These are phyloP conservation scores for Chaetomidium leptoderma DNA, from an alignment of 495 filamentous ascomycete genomes.

Conservation along the genomic window DNA sequence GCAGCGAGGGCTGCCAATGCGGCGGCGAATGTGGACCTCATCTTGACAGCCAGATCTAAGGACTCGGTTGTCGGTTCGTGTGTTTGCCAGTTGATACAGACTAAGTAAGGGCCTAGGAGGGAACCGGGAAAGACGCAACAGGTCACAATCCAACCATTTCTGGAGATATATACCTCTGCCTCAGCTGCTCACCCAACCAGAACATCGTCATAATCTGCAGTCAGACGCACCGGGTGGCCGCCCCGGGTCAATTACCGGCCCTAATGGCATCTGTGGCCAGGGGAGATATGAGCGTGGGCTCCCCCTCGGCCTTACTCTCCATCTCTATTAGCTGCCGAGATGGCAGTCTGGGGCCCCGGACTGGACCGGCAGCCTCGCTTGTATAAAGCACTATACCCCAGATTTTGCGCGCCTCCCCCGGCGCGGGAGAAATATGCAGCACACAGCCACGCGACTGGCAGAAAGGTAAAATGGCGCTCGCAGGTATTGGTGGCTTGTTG, in stretches of 20 bases:
- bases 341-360: slow-evolving; percentile 9
- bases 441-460: slow-evolving; percentile 8
- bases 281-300: neutral
- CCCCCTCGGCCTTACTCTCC: slow-evolving; percentile 1
- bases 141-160: neutral
- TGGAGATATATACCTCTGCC: neutral
- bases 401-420: slow-evolving; percentile 14
- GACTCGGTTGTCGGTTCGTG: too few relatives aligned
- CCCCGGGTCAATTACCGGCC: neutral
- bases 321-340: slow-evolving; percentile 18
- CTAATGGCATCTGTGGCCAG: neutral
- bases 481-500: slow-evolving; percentile 9
- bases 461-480: neutral
- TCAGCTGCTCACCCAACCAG: neutral
- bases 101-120: too few relatives aligned
- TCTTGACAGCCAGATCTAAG: slow-evolving; percentile 16
- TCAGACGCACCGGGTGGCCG: neutral
- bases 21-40: slow-evolving; percentile 40
- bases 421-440: slow-evolving; percentile 3
- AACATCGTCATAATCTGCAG: neutral
- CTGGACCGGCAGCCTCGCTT: neutral
- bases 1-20: slow-evolving; percentile 31
- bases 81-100: too few relatives aligned
- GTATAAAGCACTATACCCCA: slow-evolving; percentile 19
- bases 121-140: neutral